phyloP scores from a whole-genome alignment of 2,329 filamentous ascomycete genomes.

The Aureobasidium sp. region DNA sequence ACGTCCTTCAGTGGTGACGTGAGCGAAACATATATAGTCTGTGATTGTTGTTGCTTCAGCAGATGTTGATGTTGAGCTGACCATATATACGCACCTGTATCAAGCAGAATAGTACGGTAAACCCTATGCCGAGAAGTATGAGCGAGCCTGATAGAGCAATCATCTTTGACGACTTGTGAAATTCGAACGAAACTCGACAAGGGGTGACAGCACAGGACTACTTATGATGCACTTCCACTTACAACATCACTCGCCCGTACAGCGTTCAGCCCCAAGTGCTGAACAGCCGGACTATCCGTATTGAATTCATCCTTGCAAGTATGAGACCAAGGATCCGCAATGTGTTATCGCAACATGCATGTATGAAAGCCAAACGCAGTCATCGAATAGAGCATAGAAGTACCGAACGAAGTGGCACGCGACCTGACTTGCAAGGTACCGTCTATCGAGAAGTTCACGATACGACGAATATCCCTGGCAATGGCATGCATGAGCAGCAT shows the following conservation, averaged over 20 bases:
- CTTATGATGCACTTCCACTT: not conserved
- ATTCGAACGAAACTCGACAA: not conserved
- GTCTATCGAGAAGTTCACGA: not conserved
- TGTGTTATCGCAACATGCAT: not conserved
- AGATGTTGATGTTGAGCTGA: not conserved
- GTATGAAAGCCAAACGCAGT: not conserved
- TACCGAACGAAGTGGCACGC: not conserved
- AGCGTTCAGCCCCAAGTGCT: no score
- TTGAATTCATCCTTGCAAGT: not conserved
- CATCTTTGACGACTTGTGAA: not conserved
- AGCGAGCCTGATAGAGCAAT: not conserved
- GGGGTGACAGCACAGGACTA: not conserved
- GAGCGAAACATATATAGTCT: not conserved
- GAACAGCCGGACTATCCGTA: not conserved
- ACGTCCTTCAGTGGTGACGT: constrained; percentile 23
- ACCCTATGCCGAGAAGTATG: not conserved
- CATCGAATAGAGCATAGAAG: not conserved
- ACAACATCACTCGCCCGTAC: not conserved
- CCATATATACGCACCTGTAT: not conserved
- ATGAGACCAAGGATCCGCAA: not conserved
- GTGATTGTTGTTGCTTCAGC: not conserved
- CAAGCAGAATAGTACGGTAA: not conserved
- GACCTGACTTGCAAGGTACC: not conserved
- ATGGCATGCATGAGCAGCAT: not conserved
- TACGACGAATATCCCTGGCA: not conserved